These are phyloP conservation scores for Corylus americana DNA, from an alignment of 306 rosid species.

Conservation along the genomic window DNA sequence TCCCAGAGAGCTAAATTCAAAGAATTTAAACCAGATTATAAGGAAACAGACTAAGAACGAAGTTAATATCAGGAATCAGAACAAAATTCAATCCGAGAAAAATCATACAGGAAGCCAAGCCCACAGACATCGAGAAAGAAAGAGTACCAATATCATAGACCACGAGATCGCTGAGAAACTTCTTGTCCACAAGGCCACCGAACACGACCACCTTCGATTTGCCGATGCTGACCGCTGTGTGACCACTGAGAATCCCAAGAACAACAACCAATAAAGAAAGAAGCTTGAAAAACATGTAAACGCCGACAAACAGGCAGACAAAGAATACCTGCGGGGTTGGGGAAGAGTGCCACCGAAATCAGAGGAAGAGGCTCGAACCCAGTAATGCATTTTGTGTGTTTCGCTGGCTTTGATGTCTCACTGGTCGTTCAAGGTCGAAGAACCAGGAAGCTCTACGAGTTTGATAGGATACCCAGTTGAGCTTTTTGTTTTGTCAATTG, in stretches of 20 bases:
- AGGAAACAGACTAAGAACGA: background rate
- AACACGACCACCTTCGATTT: conserved; percentile 91
- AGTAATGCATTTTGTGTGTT: conserved; percentile 59
- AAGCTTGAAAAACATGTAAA: background rate
- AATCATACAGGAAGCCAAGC: background rate
- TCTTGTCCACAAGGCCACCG: conserved; percentile 90
- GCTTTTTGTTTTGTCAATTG: too few species aligned
- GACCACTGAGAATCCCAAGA: conserved; percentile 65
- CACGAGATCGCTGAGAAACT: conserved; percentile 65
- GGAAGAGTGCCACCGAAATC: conserved; percentile 87
- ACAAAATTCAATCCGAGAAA: background rate
- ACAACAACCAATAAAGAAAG: conserved; percentile 1
- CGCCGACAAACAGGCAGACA: background rate
- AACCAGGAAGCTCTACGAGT: background rate
- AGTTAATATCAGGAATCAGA: background rate
- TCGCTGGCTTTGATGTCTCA: background rate
- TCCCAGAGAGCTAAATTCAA: background rate
- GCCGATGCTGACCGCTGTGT: conserved; percentile 76
- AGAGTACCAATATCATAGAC: conserved; percentile 76
- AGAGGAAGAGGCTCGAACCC: conserved; percentile 77
- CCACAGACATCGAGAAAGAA: background rate
- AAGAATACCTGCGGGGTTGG: conserved; percentile 70
- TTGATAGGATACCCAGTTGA: too few species aligned
- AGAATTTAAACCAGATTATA: background rate
- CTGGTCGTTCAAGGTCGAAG: background rate